Evolutionary conservation across 495 filamentous ascomycete genomes (phyloP).

Genomic region (Baudoinia panamericana): DNA sequence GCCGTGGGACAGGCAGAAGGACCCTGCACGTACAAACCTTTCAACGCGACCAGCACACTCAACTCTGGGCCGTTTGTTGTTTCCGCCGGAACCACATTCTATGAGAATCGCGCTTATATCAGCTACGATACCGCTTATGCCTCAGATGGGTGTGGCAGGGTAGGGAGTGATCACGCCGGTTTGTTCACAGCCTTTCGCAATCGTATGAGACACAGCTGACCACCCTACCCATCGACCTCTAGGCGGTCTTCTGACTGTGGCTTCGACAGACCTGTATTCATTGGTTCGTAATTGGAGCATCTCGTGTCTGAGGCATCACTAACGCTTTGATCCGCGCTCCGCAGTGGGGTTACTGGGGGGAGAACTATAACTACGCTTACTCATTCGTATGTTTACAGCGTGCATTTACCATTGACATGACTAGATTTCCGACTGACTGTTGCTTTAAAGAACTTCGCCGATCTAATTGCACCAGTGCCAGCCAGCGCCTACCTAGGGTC

Average conservation of each 20-base stretch:
- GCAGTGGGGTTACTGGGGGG: constrained; percentile 1
- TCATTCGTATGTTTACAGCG: no score
- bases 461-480: constrained; percentile 12
- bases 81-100: constrained; percentile 5
- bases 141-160: constrained; percentile 1
- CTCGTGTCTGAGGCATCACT: no score
- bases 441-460: constrained; percentile 16
- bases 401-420: no score
- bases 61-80: constrained; percentile 6
- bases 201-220: no score
- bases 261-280: constrained; percentile 12
- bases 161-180: constrained; percentile 2
- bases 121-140: constrained; percentile 8
- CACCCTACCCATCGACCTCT: no score
- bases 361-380: constrained; percentile 3
- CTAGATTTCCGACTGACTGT: no score
- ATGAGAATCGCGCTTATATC: constrained; percentile 10
- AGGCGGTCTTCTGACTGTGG: constrained; percentile 5
- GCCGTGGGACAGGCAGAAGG: neutral
- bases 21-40: neutral
- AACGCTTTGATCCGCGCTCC: no score
- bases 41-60: constrained; percentile 3
- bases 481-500: constrained; percentile 1
- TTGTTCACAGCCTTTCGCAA: no score
- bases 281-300: no score